phyloP scores from a whole-genome alignment of 2,329 filamentous ascomycete genomes.

The Lojkania enalia region DNA sequence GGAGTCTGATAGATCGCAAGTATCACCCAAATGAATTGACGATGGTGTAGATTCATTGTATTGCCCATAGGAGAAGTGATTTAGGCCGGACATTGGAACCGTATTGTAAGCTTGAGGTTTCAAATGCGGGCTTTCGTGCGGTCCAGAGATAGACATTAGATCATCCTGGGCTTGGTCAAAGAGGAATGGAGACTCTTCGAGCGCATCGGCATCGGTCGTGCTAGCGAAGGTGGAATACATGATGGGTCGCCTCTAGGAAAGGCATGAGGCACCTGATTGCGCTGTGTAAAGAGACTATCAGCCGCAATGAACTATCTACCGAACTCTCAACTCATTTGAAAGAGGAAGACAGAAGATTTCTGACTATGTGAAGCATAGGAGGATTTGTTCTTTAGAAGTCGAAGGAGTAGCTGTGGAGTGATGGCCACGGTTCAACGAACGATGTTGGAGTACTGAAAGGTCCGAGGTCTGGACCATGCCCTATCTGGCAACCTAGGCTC shows the following conservation, averaged over 20 bases:
- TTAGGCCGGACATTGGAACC: constrained; percentile 37
- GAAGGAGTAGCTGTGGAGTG: constrained; percentile 25
- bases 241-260: constrained; percentile 22
- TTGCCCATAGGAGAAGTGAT: constrained; percentile 35
- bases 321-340: constrained; percentile 14
- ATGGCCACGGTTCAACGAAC: constrained; percentile 16
- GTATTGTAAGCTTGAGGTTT: constrained; percentile 33
- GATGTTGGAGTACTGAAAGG: constrained; percentile 11
- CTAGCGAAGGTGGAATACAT: constrained; percentile 43
- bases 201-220: constrained; percentile 35
- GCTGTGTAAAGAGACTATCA: constrained; percentile 13
- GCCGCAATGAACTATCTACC: constrained; percentile 27
- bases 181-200: constrained; percentile 41
- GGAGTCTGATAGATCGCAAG: constrained; percentile 41
- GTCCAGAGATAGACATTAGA: constrained; percentile 37
- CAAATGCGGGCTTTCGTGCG: constrained; percentile 38
- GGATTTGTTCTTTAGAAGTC: constrained; percentile 35
- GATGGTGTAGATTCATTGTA: constrained; percentile 47
- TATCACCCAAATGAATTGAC: constrained; percentile 45
- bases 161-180: constrained; percentile 38
- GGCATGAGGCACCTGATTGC: constrained; percentile 36
- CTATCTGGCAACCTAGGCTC: no score
- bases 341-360: constrained; percentile 16
- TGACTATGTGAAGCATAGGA: constrained; percentile 26
- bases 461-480: background rate